Percentiles rank a stretch among this genome's conserved stretches.
These are phyloP conservation scores for Malassezia pachydermatis DNA, from an alignment of 1,284 basidiomycete genomes.

Conservation along the genomic window DNA sequence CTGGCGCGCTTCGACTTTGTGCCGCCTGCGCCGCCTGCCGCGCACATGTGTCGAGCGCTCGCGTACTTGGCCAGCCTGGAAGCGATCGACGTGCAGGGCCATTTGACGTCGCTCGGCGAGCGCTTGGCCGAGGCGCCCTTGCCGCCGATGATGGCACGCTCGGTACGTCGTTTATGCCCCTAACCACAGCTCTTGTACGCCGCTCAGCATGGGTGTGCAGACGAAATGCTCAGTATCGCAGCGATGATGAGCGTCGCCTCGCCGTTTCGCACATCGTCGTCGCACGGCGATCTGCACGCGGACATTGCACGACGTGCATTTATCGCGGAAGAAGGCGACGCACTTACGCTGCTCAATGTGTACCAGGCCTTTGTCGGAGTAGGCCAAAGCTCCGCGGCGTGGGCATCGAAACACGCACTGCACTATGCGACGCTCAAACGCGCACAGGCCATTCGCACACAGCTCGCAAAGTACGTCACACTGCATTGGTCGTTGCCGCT, in stretches of 20 bases:
- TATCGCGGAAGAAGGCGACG: constrained; percentile 93
- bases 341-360: constrained; percentile 79
- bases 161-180: not conserved
- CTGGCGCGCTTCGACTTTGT: constrained; percentile 81
- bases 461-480: constrained; percentile 82
- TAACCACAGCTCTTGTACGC: too few species aligned
- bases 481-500: constrained; percentile 14
- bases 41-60: constrained; percentile 69
- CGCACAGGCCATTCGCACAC: constrained; percentile 78
- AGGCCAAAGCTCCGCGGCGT: constrained; percentile 67
- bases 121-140: constrained; percentile 55
- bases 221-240: constrained; percentile 86
- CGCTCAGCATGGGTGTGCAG: constrained; percentile 70
- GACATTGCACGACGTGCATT: constrained; percentile 85
- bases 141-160: constrained; percentile 54
- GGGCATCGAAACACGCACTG: constrained; percentile 84
- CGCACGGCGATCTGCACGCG: constrained; percentile 18
- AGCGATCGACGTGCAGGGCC: constrained; percentile 53
- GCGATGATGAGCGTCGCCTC: constrained; percentile 67
- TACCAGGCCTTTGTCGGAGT: constrained; percentile 81
- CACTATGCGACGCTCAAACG: constrained; percentile 86
- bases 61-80: constrained; percentile 55
- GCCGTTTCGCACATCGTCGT: constrained; percentile 22
- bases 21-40: constrained; percentile 66
- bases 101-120: constrained; percentile 53